Base-by-base conservation (phyloP, 2,329 filamentous ascomycete species). In the Fonsecaea erecta region DNA sequence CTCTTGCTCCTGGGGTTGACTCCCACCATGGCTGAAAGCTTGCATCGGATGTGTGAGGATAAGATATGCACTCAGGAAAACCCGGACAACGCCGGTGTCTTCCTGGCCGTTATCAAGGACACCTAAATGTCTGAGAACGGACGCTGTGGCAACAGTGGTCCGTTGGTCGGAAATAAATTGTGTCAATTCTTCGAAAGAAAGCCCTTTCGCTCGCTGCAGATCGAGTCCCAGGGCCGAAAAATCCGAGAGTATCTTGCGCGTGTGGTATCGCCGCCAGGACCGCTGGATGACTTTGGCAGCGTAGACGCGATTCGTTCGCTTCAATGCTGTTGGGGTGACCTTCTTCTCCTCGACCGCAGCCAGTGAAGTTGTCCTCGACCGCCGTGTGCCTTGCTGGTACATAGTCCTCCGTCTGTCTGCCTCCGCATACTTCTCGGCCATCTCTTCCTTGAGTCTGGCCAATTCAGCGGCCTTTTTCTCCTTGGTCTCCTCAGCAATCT, bases 351-450 rank as follows among this genome's bases (percentile, higher is more conserved):
- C 78, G 0, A 76, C 72, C 34, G 74, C 73, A 16, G 84, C 80
- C 71, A 83, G 75, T 66, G 83, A 85, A 62, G 80, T 78, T 16
- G 83, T 84, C 62, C 84, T 79, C 28, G 81, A 79, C 60, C 85
- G 80, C 57, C 84, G 80, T 62, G 78, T 74, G 52, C 73, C 79
- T 70, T 81, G 79, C 71, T 81, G 80, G 67, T 82, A 81, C 40
- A 80, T 72, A 5, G 76, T 75, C 53, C 86, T 79, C 68, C 87
- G 80, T 72, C 81, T 84, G 72, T 88, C 86, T 2, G 85, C 86
- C 67, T 88, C 86, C 9, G 86, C 86, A 67, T 87, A 82, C 70
- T 86, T 86, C 77, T 88, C 86, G 51, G 86, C 84, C 84, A 89
- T 86, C 72, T 88, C 86, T 65, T 85, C 73, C 48, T 85, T 81